phyloP scores from a whole-genome alignment of 202 grass and related monocot genomes.

The Panicum virgatum region DNA sequence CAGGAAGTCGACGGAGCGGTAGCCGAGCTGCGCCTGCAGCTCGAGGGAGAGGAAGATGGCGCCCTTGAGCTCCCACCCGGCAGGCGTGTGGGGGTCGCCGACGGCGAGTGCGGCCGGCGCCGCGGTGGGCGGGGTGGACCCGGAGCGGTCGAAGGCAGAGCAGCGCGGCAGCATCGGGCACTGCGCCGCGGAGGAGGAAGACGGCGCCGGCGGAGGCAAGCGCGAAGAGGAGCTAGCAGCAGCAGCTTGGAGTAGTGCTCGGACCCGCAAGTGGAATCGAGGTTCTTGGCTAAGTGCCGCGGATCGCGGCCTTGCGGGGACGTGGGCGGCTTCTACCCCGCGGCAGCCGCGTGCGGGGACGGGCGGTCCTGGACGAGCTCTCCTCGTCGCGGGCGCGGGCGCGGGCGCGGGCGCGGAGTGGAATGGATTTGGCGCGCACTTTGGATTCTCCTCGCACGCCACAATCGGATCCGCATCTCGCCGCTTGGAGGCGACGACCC shows the following conservation, averaged over 20 bases:
- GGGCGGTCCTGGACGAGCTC: slow-evolving; percentile 56
- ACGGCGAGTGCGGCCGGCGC: slow-evolving; percentile 69
- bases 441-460: no score
- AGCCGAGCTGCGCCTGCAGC: slow-evolving; percentile 81
- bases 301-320: slow-evolving; percentile 48
- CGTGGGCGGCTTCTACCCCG: slow-evolving; percentile 3
- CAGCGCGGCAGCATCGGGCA: slow-evolving; percentile 59
- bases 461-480: no score
- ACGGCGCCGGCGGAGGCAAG: slow-evolving; percentile 64
- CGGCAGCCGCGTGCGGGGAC: slow-evolving; percentile 39
- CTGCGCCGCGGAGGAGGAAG: slow-evolving; percentile 81
- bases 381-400: no score
- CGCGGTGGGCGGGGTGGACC: slow-evolving; percentile 50
- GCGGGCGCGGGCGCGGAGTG: neutral
- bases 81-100: slow-evolving; percentile 74
- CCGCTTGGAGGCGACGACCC: no score
- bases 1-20: slow-evolving; percentile 87
- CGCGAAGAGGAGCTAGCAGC: slow-evolving; percentile 51
- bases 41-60: slow-evolving; percentile 94
- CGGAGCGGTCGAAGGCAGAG: slow-evolving; percentile 79
- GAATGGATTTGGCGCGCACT: slow-evolving; percentile 46
- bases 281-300: slow-evolving; percentile 75
- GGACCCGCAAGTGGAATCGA: slow-evolving; percentile 84
- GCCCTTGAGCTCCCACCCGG: slow-evolving; percentile 83
- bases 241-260: slow-evolving; percentile 87